Percentiles rank a stretch among this genome's conserved stretches.
These are phyloP conservation scores for Quercus phellos DNA, from an alignment of 331 rosid species.

Conservation along the genomic window DNA sequence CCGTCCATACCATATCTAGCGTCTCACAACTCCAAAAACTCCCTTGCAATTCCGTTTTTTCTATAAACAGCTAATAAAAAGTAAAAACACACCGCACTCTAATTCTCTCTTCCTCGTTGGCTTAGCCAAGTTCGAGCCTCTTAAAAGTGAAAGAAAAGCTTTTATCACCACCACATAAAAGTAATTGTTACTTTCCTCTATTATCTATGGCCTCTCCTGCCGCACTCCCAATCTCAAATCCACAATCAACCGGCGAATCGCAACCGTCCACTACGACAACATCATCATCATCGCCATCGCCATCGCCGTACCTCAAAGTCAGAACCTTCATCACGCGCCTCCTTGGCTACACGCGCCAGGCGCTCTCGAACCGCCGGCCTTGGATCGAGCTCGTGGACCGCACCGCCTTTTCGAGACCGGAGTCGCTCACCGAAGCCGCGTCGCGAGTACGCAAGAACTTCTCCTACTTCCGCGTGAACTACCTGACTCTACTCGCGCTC, in stretches of 20 bases:
- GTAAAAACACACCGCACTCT: not conserved
- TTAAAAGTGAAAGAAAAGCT: no score
- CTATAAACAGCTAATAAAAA: no score
- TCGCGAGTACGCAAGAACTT: slow-evolving; percentile 32
- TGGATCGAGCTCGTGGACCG: slow-evolving; percentile 39
- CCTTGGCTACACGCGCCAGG: slow-evolving; percentile 15
- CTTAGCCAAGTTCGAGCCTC: not conserved
- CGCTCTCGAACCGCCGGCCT: slow-evolving; percentile 31
- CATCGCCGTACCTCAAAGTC: not conserved
- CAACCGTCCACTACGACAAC: slow-evolving; percentile 7
- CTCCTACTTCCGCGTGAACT: slow-evolving; percentile 43
- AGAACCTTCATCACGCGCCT: slow-evolving; percentile 29
- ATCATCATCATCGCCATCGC: no score
- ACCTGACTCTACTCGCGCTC: slow-evolving; percentile 26
- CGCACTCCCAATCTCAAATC: slow-evolving; percentile 7
- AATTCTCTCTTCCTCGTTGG: no score
- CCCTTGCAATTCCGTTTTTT: not conserved
- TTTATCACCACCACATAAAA: no score
- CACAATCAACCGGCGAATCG: slow-evolving; percentile 5
- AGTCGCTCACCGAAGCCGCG: slow-evolving; percentile 36
- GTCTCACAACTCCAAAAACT: not conserved
- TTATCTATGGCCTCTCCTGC: slow-evolving; percentile 11
- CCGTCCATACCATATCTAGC: not conserved
- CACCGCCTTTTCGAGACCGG: slow-evolving; percentile 33
- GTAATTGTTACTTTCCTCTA: no score